These are phyloP conservation scores for Rhodomyrtus tomentosa DNA, from an alignment of 345 rosid genomes.

Conservation along the genomic window DNA sequence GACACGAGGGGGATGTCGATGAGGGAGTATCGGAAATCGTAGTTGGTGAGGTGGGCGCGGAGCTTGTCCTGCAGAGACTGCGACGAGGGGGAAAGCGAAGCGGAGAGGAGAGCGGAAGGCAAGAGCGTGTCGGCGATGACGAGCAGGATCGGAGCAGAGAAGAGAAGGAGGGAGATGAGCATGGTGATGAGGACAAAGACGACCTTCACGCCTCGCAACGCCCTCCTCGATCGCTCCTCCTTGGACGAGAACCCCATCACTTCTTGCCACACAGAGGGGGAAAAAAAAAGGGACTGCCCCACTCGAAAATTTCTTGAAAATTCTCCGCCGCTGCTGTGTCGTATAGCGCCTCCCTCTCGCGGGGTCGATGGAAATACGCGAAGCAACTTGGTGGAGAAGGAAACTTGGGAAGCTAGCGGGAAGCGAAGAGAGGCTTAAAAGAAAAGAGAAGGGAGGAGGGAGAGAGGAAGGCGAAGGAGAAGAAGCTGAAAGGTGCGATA, in stretches of 20 bases:
- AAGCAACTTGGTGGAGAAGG: background rate
- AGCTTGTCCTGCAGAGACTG: background rate
- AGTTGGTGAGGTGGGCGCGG: slow-evolving; percentile 25
- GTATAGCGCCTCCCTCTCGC: background rate
- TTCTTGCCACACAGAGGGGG: background rate
- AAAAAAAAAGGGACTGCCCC: background rate
- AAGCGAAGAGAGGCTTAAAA: background rate
- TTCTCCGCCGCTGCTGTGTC: background rate
- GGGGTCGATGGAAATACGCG: background rate
- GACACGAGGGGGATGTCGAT: slow-evolving; percentile 76
- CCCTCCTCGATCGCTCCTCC: slow-evolving; percentile 40
- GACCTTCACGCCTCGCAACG: slow-evolving; percentile 56
- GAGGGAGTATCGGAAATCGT: slow-evolving; percentile 73
- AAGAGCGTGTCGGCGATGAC: slow-evolving; percentile 67
- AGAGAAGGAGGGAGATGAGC: slow-evolving; percentile 63
- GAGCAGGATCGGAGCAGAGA: slow-evolving; percentile 79
- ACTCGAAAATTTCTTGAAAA: background rate
- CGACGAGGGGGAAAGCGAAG: slow-evolving; percentile 32
- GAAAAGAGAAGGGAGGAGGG: background rate
- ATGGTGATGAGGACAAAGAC: slow-evolving; percentile 59
- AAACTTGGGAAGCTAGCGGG: background rate
- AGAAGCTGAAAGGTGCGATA: slow-evolving; percentile 10
- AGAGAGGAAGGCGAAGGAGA: background rate
- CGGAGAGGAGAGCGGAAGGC: slow-evolving; percentile 74
- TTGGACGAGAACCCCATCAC: slow-evolving; percentile 56